These are phyloP conservation scores for Suillus plorans DNA, from an alignment of 768 basidiomycete genomes.

Conservation along the genomic window DNA sequence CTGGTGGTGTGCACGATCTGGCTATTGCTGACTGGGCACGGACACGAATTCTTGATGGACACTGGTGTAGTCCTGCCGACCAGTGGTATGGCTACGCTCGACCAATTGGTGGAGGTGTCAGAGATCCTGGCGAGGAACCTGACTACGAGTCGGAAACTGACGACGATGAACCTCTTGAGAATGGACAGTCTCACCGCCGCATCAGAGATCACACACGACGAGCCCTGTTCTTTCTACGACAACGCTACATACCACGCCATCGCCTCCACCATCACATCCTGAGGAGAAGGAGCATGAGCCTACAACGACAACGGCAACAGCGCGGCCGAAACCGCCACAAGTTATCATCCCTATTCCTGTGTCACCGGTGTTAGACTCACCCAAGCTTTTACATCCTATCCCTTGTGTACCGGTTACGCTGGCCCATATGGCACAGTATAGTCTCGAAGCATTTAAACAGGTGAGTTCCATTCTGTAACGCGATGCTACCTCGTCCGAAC, in stretches of 20 bases:
- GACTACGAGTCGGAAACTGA: slow-evolving; percentile 29
- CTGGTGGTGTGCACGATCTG: slow-evolving; percentile 46
- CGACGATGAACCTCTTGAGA: slow-evolving; percentile 19
- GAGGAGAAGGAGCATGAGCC: slow-evolving; percentile 37
- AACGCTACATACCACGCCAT: slow-evolving; percentile 78
- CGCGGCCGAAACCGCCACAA: slow-evolving; percentile 22
- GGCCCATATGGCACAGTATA: slow-evolving; percentile 54
- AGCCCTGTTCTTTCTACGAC: too few species aligned
- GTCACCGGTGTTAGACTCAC: slow-evolving; percentile 61
- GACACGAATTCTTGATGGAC: slow-evolving; percentile 76
- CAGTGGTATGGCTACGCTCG: slow-evolving; percentile 54
- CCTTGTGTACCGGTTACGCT: slow-evolving; percentile 65
- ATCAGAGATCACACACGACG: too few species aligned
- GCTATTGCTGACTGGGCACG: slow-evolving; percentile 77
- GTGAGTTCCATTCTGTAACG: slow-evolving; percentile 38
- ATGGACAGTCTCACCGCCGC: slow-evolving; percentile 21
- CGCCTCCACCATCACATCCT: slow-evolving; percentile 54
- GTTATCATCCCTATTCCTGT: slow-evolving; percentile 41
- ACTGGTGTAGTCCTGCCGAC: slow-evolving; percentile 76
- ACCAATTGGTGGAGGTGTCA: slow-evolving; percentile 36
- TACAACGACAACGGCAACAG: slow-evolving; percentile 2
- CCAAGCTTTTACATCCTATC: slow-evolving; percentile 61
- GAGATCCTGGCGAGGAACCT: slow-evolving; percentile 24
- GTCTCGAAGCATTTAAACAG: slow-evolving; percentile 53
- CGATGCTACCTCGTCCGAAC: background rate